Evolutionary conservation across 768 basidiomycete genomes (phyloP).

Genomic region (Royoungia palumana): DNA sequence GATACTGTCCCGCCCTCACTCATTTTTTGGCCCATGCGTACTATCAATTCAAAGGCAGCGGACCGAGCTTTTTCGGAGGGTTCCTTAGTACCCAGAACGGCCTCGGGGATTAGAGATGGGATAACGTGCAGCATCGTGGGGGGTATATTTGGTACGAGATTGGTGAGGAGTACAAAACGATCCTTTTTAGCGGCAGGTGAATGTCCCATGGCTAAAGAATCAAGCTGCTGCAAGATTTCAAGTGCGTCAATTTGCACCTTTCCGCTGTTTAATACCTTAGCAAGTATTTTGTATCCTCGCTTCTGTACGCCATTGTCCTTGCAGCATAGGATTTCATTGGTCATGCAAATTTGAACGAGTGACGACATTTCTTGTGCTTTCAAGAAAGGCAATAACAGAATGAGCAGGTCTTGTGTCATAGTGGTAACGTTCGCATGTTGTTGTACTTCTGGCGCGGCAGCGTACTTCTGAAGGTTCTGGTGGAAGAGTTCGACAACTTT

Average conservation of each 20-base stretch:
- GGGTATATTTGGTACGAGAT: slow-evolving; percentile 66
- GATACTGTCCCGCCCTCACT: slow-evolving; percentile 78
- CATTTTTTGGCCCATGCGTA: slow-evolving; percentile 94
- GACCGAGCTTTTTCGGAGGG: slow-evolving; percentile 88
- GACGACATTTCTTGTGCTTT: slow-evolving; percentile 55
- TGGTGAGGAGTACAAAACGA: slow-evolving; percentile 71
- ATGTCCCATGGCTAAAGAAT: slow-evolving; percentile 61
- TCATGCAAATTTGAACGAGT: slow-evolving; percentile 70
- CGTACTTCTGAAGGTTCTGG: slow-evolving; percentile 51
- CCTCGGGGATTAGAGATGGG: slow-evolving; percentile 88
- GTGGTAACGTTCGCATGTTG: slow-evolving; percentile 46
- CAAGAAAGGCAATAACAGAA: slow-evolving; percentile 78
- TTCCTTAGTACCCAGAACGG: slow-evolving; percentile 93
- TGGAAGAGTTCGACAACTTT: slow-evolving; percentile 75
- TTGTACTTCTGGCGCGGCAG: slow-evolving; percentile 31
- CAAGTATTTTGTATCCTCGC: slow-evolving; percentile 86
- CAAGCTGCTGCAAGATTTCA: slow-evolving; percentile 59
- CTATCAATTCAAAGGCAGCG: slow-evolving; percentile 86
- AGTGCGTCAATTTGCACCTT: slow-evolving; percentile 57
- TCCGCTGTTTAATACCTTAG: slow-evolving; percentile 63
- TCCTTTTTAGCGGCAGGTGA: slow-evolving; percentile 91
- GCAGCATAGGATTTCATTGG: slow-evolving; percentile 63
- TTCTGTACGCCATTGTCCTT: slow-evolving; percentile 91
- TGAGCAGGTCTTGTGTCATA: slow-evolving; percentile 79
- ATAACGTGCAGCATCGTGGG: slow-evolving; percentile 76